phyloP scores from a whole-genome alignment of 2,329 filamentous ascomycete genomes.

The Phialophora expanda region DNA sequence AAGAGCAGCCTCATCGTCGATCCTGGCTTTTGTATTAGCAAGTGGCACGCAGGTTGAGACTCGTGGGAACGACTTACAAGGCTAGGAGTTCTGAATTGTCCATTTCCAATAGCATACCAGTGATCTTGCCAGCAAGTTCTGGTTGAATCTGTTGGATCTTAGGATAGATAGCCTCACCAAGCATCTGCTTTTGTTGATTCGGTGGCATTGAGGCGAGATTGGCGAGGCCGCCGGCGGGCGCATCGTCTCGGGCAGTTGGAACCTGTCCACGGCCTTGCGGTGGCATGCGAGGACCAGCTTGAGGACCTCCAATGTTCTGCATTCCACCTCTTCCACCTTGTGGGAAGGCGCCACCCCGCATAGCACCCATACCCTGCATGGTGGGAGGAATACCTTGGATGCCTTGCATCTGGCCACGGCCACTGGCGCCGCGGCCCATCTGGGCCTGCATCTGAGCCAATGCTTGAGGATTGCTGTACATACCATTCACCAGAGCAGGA shows the following conservation, averaged over 20 bases:
- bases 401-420: conserved; percentile 69
- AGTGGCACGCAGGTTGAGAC: not conserved
- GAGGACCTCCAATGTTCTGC: conserved; percentile 47
- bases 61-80: conserved; percentile 73
- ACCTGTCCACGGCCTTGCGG: conserved; percentile 48
- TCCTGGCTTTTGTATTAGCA: conserved; percentile 59
- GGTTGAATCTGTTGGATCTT: conserved; percentile 96
- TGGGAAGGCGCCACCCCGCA: conserved; percentile 55
- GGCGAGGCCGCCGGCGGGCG: conserved; percentile 53
- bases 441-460: conserved; percentile 72
- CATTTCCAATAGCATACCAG: conserved; percentile 99
- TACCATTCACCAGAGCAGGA: conserved; percentile 77
- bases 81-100: conserved; percentile 92
- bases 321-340: conserved; percentile 51
- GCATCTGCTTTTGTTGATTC: conserved; percentile 95
- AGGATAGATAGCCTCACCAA: conserved; percentile 96
- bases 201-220: conserved; percentile 62
- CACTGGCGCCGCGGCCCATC: conserved; percentile 70
- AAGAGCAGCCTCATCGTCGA: conserved; percentile 86
- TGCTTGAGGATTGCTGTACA: conserved; percentile 57
- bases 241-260: conserved; percentile 47
- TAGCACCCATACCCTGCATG: conserved; percentile 60
- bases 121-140: conserved; percentile 97
- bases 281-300: conserved; percentile 44
- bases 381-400: conserved; percentile 77